Conservation (phyloP, 352 stramenopile species). For the Pythium guiyangense region DNA sequence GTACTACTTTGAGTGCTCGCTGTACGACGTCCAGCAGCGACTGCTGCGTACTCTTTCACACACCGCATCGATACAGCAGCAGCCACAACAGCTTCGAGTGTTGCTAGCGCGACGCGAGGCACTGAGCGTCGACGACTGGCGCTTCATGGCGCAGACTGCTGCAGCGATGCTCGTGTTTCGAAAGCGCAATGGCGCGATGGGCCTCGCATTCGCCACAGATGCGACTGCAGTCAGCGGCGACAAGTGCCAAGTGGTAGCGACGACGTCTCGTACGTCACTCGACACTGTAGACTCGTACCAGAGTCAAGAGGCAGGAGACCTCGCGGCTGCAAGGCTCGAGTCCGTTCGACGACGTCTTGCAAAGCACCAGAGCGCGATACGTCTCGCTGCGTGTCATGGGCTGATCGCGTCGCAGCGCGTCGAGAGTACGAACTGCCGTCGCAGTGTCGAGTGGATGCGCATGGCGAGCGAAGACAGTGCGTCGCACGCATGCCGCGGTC, state of each 20-base stretch:
- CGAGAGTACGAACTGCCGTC: not conserved
- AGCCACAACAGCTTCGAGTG: not conserved
- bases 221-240: not conserved
- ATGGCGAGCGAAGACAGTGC: slow-evolving; percentile 51
- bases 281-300: not conserved
- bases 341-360: slow-evolving; percentile 24
- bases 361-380: slow-evolving; percentile 37
- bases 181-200: slow-evolving; percentile 24
- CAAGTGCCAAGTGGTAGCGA: not conserved
- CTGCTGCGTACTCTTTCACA: not conserved
- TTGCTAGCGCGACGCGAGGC: too few relatives aligned
- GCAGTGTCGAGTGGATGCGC: slow-evolving; percentile 37
- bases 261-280: not conserved
- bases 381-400: slow-evolving; percentile 11
- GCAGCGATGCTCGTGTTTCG: slow-evolving; percentile 25
- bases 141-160: slow-evolving; percentile 15
- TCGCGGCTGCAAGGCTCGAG: slow-evolving; percentile 4
- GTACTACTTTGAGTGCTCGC: slow-evolving; percentile 46
- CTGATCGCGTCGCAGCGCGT: slow-evolving; percentile 1
- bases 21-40: slow-evolving; percentile 22
- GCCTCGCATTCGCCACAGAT: not conserved
- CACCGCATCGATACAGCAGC: not conserved
- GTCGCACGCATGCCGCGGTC: slow-evolving; percentile 32
- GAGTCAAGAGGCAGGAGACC: slow-evolving; percentile 1
- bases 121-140: slow-evolving; percentile 25